Evolutionary conservation across 1,284 basidiomycete genomes (phyloP), one percentile per base, ranked within the genome.

Genomic region (Boletus holoroseus): DNA sequence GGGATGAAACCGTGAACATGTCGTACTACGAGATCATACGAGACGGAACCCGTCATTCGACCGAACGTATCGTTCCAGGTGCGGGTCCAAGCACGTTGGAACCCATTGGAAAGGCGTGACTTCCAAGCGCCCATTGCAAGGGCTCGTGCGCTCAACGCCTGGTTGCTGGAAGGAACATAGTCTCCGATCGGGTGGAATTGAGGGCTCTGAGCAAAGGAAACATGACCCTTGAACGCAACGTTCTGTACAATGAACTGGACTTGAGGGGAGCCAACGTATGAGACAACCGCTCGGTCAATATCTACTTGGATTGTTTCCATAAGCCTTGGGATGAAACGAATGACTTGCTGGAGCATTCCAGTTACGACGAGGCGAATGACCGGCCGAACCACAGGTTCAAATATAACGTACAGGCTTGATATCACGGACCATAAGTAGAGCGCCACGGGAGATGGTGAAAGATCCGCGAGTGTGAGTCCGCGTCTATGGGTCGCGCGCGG

Each of bases 61-160:
- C 82, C 84, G 72, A 83, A 78, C 26, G 83, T 85, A 44, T 79
- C 74, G 50, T 85, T 80, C 73, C 85, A 77, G 35, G 84, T 80
- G 50, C 83, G 72, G 13, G 73, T 74, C 73, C 84, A 77, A 36
- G 84, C 78, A 48, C 85, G 72, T 34, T 71, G 74, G 43, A 85
- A 71, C 56, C 84, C 82, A 46, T 73, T 76, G 39, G 73, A 73
- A 47, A 88, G 64, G 35, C 82, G 75, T 18, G 74, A 76, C 59
- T 77, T 81, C 81, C 80, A 83, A 15, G 78, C 76, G 2, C 76
- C 74, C 64, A 84, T 75, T 3, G 65, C 68, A 27, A 67, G 62
- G 11, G 55, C 79, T 75, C 53, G 74, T 69, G 45, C 70, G 66
- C 53, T 62, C 66, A 73, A 47, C 47, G 54, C 50, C 51, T 68